These are phyloP conservation scores for Cyberlindnera saturnus DNA, from an alignment of 805 yeast genomes.

Conservation along the genomic window DNA sequence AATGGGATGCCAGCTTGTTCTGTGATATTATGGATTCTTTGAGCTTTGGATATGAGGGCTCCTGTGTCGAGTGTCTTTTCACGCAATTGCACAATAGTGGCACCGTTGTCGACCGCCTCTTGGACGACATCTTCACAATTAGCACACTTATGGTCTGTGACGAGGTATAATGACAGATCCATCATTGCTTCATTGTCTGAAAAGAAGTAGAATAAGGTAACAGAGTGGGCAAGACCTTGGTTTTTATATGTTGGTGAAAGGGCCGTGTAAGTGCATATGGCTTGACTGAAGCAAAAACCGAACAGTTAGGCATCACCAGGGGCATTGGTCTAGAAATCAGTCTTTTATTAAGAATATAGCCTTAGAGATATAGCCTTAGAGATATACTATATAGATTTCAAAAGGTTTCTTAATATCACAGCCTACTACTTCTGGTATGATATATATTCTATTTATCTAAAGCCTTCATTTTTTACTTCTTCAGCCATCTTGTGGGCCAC, in stretches of 20 bases:
- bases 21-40: conserved; percentile 56
- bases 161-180: conserved; percentile 66
- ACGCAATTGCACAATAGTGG: conserved; percentile 74
- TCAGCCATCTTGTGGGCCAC: conserved; percentile 74
- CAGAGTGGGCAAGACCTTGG: too few relatives aligned
- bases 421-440: not conserved
- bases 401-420: not conserved
- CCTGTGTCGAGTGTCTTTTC: conserved; percentile 70
- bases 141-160: conserved; percentile 81
- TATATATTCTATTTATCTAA: conserved; percentile 6
- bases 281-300: too few relatives aligned
- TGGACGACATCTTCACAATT: conserved; percentile 42
- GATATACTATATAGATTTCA: too few relatives aligned
- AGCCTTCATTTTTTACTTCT: conserved; percentile 75
- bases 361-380: too few relatives aligned
- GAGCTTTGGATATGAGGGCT: conserved; percentile 59
- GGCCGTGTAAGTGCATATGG: too few relatives aligned
- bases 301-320: too few relatives aligned
- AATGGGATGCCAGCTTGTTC: conserved; percentile 58
- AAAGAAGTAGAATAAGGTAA: too few relatives aligned
- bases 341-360: too few relatives aligned
- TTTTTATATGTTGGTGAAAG: too few relatives aligned
- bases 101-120: conserved; percentile 71
- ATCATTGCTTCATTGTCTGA: not conserved
- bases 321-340: too few relatives aligned